Evolutionary conservation across 495 filamentous ascomycete species (phyloP).

Genomic region (Penicillium chermesinum): DNA sequence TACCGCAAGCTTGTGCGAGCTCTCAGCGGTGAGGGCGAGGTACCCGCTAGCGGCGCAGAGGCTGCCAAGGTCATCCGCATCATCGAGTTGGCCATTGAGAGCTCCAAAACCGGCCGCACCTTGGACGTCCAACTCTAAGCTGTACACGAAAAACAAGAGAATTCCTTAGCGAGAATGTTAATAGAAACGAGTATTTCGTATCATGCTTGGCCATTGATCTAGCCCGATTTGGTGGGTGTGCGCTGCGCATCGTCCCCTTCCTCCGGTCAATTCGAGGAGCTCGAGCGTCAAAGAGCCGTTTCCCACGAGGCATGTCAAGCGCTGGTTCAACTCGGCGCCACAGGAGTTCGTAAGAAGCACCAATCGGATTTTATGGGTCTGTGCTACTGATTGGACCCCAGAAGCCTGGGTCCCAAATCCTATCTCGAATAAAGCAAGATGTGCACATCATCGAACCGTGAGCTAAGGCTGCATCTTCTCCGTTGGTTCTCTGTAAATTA

Average conservation of each 20-base stretch:
- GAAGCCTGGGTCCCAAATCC: not conserved
- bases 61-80: slow-evolving; percentile 67
- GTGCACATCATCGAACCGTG: too few relatives aligned
- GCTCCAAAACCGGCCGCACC: slow-evolving; percentile 59
- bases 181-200: too few relatives aligned
- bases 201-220: too few relatives aligned
- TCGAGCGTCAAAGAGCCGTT: too few relatives aligned
- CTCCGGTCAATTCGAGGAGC: too few relatives aligned
- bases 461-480: too few relatives aligned
- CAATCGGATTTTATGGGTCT: not conserved
- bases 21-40: slow-evolving; percentile 54
- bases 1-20: slow-evolving; percentile 67
- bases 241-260: too few relatives aligned
- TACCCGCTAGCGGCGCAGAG: slow-evolving; percentile 68
- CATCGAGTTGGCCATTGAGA: slow-evolving; percentile 68
- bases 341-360: not conserved
- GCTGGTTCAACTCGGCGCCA: not conserved
- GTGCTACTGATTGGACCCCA: not conserved
- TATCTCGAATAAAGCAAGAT: not conserved
- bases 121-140: slow-evolving; percentile 40
- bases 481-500: too few relatives aligned
- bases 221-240: too few relatives aligned
- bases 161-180: slow-evolving; percentile 8
- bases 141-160: slow-evolving; percentile 8
- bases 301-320: not conserved